Evolutionary conservation across 2,329 filamentous ascomycete genomes (phyloP), one percentile per base, ranked within the genome.

Genomic region (Pseudogymnoascus sp.): DNA sequence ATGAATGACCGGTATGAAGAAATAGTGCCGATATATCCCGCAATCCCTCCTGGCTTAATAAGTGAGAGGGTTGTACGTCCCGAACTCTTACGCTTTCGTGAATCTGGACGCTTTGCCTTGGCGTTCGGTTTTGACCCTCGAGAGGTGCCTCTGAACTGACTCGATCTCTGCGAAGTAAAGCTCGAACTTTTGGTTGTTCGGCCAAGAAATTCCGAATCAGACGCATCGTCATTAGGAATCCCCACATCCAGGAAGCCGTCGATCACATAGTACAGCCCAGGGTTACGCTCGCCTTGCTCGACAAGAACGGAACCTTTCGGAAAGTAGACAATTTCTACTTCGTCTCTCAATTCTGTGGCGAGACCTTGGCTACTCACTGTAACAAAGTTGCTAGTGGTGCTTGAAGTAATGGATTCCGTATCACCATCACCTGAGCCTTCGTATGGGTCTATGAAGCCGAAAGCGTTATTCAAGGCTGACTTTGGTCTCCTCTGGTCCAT

Each of bases 241-340:
- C 91, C 91, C 43, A 97, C 92, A 69, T 99, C 94, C 35, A 99
- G 77, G 68, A 99, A 99, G 0, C 94, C 94, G 72, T 99, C 94
- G 58, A 99, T 89, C 2, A 99, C 93, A 74, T 99, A 99, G 75
- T 99, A 99, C 0, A 99, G 74, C 0, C 94, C 94, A 0, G 94
- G 94, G 67, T 95, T 96, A n/a, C 94, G 84, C 72, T 99, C 94
- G 8, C 94, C 93, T 75, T 97, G 92, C 70, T 99, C 94, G 0
- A 99, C 92, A 14, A 99, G 80, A 0, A 99, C 89, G 1, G 94
- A 93, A 2, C 90, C 92, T 72, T 97, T 90, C 0, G 92, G 93
- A 66, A 99, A 99, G 76, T 90, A 97, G 5, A 99, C 94, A 65
- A 99, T 97, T 70, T 99, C 94, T 2, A 97, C 84, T 60, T 99